phyloP scores from a whole-genome alignment of 2,329 filamentous ascomycete genomes.

The Penicillium hesseltinei region DNA sequence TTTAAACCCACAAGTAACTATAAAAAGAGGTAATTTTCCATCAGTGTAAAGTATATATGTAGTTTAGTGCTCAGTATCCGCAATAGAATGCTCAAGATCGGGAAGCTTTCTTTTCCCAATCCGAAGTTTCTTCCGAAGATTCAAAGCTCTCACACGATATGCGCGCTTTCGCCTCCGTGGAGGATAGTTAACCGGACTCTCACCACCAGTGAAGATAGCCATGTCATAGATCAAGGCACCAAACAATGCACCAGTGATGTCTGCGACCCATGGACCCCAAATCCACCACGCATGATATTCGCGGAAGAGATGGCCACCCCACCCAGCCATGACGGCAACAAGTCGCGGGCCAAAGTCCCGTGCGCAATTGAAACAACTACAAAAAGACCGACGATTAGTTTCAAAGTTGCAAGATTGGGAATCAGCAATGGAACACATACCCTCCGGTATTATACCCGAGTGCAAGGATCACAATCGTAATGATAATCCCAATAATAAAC shows the following conservation, averaged over 20 bases:
- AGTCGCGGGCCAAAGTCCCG: slow-evolving; percentile 39
- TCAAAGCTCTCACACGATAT: slow-evolving; percentile 30
- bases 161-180: slow-evolving; percentile 40
- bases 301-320: slow-evolving; percentile 28
- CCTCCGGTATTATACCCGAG: slow-evolving; percentile 40
- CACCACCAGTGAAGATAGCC: slow-evolving; percentile 40
- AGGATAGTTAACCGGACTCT: slow-evolving; percentile 44
- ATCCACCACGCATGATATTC: slow-evolving; percentile 34
- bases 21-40: neutral
- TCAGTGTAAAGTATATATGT: neutral
- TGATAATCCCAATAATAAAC: slow-evolving; percentile 25
- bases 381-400: neutral
- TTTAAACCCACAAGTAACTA: neutral
- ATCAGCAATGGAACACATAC: slow-evolving; percentile 10
- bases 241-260: slow-evolving; percentile 33
- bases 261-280: slow-evolving; percentile 37
- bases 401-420: neutral
- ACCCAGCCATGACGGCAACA: slow-evolving; percentile 34
- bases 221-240: slow-evolving; percentile 37
- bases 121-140: slow-evolving; percentile 19
- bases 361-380: slow-evolving; percentile 35
- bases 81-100: slow-evolving; percentile 22
- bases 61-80: neutral
- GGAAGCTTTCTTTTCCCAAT: slow-evolving; percentile 13
- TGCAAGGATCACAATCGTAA: slow-evolving; percentile 15